Conservation (phyloP, 2,329 filamentous ascomycete genomes). For the Colletotrichum sp. region DNA sequence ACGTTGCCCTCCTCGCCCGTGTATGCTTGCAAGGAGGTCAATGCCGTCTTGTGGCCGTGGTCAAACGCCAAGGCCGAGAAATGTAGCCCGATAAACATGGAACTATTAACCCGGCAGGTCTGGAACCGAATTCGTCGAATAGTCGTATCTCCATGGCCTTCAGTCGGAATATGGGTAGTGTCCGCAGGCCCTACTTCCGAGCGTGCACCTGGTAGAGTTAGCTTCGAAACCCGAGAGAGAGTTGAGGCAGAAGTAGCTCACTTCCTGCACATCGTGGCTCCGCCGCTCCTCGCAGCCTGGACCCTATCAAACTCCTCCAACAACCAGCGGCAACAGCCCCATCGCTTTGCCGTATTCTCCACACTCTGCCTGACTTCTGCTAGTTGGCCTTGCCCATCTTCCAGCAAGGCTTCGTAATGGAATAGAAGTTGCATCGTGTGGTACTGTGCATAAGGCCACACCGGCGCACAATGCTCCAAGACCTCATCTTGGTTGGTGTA, state of each 20-base stretch:
- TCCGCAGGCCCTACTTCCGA: constrained; percentile 10
- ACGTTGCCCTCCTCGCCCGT: neutral
- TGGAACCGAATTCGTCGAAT: neutral
- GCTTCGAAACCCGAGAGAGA: neutral
- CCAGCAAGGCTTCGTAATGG: constrained; percentile 36
- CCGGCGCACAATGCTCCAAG: constrained; percentile 35
- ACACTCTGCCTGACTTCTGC: constrained; percentile 37
- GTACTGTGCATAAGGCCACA: constrained; percentile 38
- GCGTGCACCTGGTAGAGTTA: constrained; percentile 5
- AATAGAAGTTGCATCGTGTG: constrained; percentile 37
- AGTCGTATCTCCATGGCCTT: neutral
- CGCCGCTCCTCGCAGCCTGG: constrained; percentile 1
- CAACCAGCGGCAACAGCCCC: constrained; percentile 33
- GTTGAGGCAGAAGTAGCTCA: neutral
- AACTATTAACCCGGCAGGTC: neutral
- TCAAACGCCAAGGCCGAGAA: neutral
- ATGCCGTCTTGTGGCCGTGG: neutral
- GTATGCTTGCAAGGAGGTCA: neutral
- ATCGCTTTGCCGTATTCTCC: constrained; percentile 38
- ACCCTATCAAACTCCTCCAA: constrained; percentile 15
- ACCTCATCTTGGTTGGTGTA: constrained; percentile 34
- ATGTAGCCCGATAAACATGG: neutral
- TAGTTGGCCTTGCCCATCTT: constrained; percentile 34
- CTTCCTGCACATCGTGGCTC: constrained; percentile 11
- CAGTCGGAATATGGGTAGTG: constrained; percentile 11